Conservation (phyloP, 129 eudicot genomes). For the Ambrosia artemisiifolia region DNA sequence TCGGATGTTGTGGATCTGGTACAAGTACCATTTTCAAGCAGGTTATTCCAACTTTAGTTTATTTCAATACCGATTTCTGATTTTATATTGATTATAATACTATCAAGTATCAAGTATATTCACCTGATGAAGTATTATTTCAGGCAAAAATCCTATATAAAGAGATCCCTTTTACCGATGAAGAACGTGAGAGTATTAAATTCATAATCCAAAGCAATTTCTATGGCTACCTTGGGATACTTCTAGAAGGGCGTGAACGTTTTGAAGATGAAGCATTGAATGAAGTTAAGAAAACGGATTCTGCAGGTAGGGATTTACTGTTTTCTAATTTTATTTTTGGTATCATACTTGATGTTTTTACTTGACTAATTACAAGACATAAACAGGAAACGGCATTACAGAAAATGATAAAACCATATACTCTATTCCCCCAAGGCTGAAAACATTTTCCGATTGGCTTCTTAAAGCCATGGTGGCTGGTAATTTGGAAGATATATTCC, state of each 20-base stretch:
- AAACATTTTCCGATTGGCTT: constrained; percentile 94
- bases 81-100: neutral
- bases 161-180: constrained; percentile 72
- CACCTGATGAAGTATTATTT: constrained; percentile 19
- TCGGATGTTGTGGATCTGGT: constrained; percentile 89
- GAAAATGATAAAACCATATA: constrained; percentile 42
- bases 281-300: constrained; percentile 25
- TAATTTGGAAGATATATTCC: constrained; percentile 79
- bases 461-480: constrained; percentile 94
- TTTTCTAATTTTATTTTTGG: neutral
- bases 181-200: constrained; percentile 82
- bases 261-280: constrained; percentile 85
- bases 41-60: constrained; percentile 33
- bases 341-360: neutral
- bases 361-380: too few species aligned
- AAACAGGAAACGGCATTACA: constrained; percentile 35
- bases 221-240: constrained; percentile 80
- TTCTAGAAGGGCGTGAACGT: constrained; percentile 94
- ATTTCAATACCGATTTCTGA: too few species aligned
- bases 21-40: constrained; percentile 96
- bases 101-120: neutral
- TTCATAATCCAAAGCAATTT: constrained; percentile 78
- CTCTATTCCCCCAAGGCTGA: constrained; percentile 69
- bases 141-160: constrained; percentile 90
- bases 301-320: constrained; percentile 35